Percentiles rank a stretch among this genome's conserved stretches.
phyloP scores from a whole-genome alignment of 768 basidiomycete species.

The Leccinum subgranulosum region DNA sequence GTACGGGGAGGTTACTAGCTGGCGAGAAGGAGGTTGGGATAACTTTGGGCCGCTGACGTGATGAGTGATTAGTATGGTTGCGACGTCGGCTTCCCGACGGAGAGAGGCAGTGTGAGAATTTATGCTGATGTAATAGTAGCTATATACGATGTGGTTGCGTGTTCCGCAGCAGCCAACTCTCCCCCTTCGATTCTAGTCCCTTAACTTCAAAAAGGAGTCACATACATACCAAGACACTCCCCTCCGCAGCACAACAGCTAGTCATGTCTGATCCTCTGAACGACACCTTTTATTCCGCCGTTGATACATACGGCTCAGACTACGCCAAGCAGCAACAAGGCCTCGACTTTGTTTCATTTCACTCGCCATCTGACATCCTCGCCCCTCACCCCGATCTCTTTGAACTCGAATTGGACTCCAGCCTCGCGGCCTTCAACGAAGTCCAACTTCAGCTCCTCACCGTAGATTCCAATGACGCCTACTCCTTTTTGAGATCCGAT shows the following conservation, averaged over 20 bases:
- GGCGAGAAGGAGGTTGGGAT: neutral
- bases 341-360: constrained; percentile 69
- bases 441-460: constrained; percentile 59
- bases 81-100: constrained; percentile 18
- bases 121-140: constrained; percentile 32
- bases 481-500: constrained; percentile 60
- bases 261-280: constrained; percentile 32
- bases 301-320: constrained; percentile 35
- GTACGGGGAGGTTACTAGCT: neutral
- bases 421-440: constrained; percentile 65
- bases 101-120: constrained; percentile 31
- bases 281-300: constrained; percentile 33
- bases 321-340: constrained; percentile 41
- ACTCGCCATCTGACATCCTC: constrained; percentile 64
- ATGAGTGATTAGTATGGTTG: constrained; percentile 5
- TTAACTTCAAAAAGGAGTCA: constrained; percentile 13
- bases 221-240: constrained; percentile 2
- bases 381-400: constrained; percentile 81
- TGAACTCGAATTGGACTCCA: constrained; percentile 76
- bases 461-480: constrained; percentile 63
- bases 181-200: constrained; percentile 3
- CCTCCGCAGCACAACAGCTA: constrained; percentile 26
- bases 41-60: constrained; percentile 12
- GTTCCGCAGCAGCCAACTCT: constrained; percentile 29
- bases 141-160: constrained; percentile 34